Conservation (phyloP, 2,329 filamentous ascomycete species). For the Fusarium sp. region DNA sequence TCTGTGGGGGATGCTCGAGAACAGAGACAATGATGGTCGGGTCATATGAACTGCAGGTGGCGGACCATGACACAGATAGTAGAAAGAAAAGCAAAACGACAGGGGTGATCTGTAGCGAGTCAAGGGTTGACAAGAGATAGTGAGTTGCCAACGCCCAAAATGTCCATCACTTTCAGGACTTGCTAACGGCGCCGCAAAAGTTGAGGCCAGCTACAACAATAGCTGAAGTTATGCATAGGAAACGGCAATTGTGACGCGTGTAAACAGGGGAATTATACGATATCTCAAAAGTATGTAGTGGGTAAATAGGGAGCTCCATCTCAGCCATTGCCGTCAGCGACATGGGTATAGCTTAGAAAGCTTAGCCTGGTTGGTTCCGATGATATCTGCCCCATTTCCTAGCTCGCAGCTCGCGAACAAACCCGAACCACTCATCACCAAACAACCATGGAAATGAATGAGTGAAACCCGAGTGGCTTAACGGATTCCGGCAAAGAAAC, state of each 20-base stretch:
- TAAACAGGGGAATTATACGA: conserved; percentile 2
- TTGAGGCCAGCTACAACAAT: conserved; percentile 25
- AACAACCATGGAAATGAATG: conserved; percentile 4
- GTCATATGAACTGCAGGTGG: conserved; percentile 15
- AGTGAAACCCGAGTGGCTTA: conserved; percentile 1
- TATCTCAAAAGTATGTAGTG: neutral
- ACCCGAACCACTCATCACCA: conserved; percentile 21
- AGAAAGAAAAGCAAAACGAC: conserved; percentile 33
- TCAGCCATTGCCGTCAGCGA: conserved; percentile 25
- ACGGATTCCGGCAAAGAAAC: neutral
- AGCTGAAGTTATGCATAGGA: conserved; percentile 7
- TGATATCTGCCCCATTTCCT: conserved; percentile 19
- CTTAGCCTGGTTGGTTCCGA: conserved; percentile 11
- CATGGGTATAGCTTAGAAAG: conserved; percentile 24
- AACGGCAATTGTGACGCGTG: neutral
- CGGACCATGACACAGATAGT: conserved; percentile 5
- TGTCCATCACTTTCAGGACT: conserved; percentile 19
- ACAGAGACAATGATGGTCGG: conserved; percentile 25
- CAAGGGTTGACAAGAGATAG: conserved; percentile 22
- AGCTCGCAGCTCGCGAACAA: conserved; percentile 38
- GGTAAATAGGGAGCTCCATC: conserved; percentile 9
- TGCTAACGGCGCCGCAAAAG: conserved; percentile 15
- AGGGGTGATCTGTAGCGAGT: conserved; percentile 34
- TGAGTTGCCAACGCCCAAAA: conserved; percentile 13
- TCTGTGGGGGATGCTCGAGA: conserved; percentile 23